Evolutionary conservation across 1,284 basidiomycete species (phyloP).

Genomic region (Ustilago bromivora): DNA sequence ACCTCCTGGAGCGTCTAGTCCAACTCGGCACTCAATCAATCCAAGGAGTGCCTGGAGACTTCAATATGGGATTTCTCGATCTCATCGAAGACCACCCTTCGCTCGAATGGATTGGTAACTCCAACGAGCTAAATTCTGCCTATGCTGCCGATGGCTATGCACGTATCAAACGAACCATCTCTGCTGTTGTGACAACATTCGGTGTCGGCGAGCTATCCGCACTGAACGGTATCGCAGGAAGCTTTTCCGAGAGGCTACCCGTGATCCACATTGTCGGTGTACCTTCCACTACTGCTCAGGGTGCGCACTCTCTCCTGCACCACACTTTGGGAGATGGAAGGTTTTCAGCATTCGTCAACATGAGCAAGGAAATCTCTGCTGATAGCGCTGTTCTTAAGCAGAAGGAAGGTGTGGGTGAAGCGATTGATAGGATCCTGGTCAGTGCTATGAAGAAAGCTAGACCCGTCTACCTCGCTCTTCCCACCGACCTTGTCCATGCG

Average conservation of each 20-base stretch:
- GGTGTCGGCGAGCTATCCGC: slow-evolving; percentile 85
- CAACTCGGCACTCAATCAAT: slow-evolving; percentile 73
- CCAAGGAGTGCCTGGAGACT: slow-evolving; percentile 93
- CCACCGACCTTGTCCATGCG: slow-evolving; percentile 82
- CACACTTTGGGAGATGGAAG: slow-evolving; percentile 68
- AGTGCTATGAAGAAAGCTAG: slow-evolving; percentile 80
- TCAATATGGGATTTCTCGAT: slow-evolving; percentile 81
- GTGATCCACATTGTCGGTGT: slow-evolving; percentile 91
- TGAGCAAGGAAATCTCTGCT: slow-evolving; percentile 80
- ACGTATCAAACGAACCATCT: slow-evolving; percentile 71
- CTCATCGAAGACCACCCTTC: slow-evolving; percentile 83
- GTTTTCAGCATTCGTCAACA: slow-evolving; percentile 82
- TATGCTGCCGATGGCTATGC: slow-evolving; percentile 97
- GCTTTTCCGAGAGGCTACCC: slow-evolving; percentile 85
- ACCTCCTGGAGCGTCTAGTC: slow-evolving; percentile 66
- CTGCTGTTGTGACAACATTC: slow-evolving; percentile 75
- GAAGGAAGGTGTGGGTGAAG: slow-evolving; percentile 71
- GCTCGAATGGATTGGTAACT: slow-evolving; percentile 82
- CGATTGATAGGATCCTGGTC: slow-evolving; percentile 84
- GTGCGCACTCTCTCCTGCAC: slow-evolving; percentile 70
- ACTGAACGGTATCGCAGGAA: slow-evolving; percentile 71
- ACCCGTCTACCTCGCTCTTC: slow-evolving; percentile 88
- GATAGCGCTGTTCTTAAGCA: slow-evolving; percentile 74
- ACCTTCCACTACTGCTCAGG: slow-evolving; percentile 81
- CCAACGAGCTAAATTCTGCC: slow-evolving; percentile 75